A percentile compares a stretch with the other conserved stretches of the same genome.
phyloP scores from a whole-genome alignment of 805 yeast genomes.

The Isabelozyma gotoi region DNA sequence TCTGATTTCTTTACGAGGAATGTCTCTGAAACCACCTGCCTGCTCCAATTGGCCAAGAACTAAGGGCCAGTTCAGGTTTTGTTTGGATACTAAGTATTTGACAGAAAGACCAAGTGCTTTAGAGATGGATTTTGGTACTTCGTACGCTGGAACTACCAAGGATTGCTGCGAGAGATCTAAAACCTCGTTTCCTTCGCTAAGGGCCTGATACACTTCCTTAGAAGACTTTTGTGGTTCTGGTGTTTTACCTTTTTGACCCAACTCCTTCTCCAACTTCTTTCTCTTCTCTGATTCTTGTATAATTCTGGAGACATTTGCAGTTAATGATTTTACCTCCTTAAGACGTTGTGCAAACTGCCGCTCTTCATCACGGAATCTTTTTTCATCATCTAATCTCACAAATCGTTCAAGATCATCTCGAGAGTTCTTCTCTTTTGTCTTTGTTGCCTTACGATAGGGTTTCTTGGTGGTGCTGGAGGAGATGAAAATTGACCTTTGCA shows the following conservation, averaged over 20 bases:
- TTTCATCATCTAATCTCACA: slow-evolving; percentile 16
- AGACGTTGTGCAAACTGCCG: slow-evolving; percentile 20
- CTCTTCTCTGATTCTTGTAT: slow-evolving; percentile 16
- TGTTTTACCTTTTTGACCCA: neutral
- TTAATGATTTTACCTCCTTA: slow-evolving; percentile 26
- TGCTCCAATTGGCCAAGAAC: slow-evolving; percentile 38
- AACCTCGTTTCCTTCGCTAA: neutral
- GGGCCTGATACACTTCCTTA: neutral
- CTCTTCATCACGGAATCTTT: slow-evolving; percentile 18
- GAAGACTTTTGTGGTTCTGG: neutral
- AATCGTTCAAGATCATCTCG: slow-evolving; percentile 1
- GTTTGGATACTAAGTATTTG: slow-evolving; percentile 36
- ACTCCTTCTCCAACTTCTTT: slow-evolving; percentile 11
- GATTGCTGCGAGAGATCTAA: slow-evolving; percentile 6
- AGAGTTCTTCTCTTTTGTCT: neutral
- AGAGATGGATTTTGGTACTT: slow-evolving; percentile 36
- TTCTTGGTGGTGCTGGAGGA: neutral
- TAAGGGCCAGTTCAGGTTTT: slow-evolving; percentile 47
- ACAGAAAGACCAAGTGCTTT: slow-evolving; percentile 40
- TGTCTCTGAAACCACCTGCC: slow-evolving; percentile 34
- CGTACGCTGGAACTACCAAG: slow-evolving; percentile 17
- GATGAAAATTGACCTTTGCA: neutral
- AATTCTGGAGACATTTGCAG: slow-evolving; percentile 27
- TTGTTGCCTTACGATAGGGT: neutral
- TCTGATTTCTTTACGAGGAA: slow-evolving; percentile 32